These are phyloP conservation scores for Botrytis elliptica DNA, from an alignment of 2,329 filamentous ascomycete species.

Conservation along the genomic window DNA sequence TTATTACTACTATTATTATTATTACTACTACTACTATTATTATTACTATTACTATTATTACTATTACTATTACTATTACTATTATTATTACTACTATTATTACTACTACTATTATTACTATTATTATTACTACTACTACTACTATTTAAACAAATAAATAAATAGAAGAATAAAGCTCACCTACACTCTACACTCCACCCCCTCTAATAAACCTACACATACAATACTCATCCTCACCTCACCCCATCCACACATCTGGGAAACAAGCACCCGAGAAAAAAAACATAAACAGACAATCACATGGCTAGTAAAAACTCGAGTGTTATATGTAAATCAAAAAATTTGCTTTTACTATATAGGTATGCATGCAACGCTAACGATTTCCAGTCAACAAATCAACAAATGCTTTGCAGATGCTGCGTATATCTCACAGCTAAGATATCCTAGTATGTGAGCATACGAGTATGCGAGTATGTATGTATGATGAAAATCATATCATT, in stretches of 20 bases:
- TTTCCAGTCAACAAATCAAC: neutral
- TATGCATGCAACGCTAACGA: neutral
- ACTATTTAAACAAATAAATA: too few species aligned
- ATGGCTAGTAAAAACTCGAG: neutral
- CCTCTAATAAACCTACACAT: neutral
- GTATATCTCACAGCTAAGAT: too few species aligned
- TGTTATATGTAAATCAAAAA: slow-evolving; percentile 1
- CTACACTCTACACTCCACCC: neutral
- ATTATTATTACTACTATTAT: too few species aligned
- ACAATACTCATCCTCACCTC: neutral
- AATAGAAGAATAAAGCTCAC: neutral
- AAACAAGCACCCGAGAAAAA: too few species aligned
- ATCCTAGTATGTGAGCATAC: neutral
- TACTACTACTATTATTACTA: too few species aligned
- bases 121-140: too few species aligned
- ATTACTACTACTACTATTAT: too few species aligned
- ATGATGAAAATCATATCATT: neutral
- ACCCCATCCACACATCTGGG: neutral
- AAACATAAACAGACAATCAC: neutral
- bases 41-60: too few species aligned
- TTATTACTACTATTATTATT: too few species aligned
- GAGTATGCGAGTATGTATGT: neutral
- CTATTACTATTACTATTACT: too few species aligned
- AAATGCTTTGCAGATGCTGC: neutral
- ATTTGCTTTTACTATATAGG: slow-evolving; percentile 2